A percentile compares a stretch with the other conserved stretches of the same genome.
Evolutionary conservation across 108 stramenopile species (phyloP).

Genomic region (Epithemia pelagica): DNA sequence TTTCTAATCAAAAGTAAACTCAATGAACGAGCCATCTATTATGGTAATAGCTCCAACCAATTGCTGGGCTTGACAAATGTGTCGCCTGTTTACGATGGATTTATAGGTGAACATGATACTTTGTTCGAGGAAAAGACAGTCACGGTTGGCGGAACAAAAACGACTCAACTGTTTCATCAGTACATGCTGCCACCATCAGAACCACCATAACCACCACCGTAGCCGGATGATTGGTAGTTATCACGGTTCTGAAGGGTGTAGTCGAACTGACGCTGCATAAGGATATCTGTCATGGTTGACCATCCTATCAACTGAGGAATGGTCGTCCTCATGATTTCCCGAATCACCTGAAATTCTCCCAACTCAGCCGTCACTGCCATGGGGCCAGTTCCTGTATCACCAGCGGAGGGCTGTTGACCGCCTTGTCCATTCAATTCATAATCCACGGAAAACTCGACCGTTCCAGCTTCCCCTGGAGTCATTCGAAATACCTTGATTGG

Average conservation of each 20-base stretch:
- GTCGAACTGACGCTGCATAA: background rate
- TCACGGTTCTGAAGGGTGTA: background rate
- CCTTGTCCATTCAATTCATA: slow-evolving; percentile 38
- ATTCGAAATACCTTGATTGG: slow-evolving; percentile 53
- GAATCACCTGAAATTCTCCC: slow-evolving; percentile 53
- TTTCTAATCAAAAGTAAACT: too few relatives aligned
- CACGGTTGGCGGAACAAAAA: too few relatives aligned
- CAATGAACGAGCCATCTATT: too few relatives aligned
- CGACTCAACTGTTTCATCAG: too few relatives aligned
- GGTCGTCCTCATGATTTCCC: slow-evolving; percentile 30
- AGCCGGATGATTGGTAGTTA: background rate
- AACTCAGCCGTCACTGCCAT: slow-evolving; percentile 37
- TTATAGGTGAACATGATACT: too few relatives aligned
- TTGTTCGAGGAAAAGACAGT: too few relatives aligned
- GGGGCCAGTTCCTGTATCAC: slow-evolving; percentile 15
- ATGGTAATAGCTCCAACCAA: too few relatives aligned
- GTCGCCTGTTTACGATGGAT: too few relatives aligned
- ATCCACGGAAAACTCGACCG: slow-evolving; percentile 39
- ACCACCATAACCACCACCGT: background rate
- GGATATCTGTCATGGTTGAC: slow-evolving; percentile 42
- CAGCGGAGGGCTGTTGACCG: slow-evolving; percentile 30
- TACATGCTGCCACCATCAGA: background rate
- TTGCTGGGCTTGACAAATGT: too few relatives aligned
- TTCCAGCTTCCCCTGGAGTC: slow-evolving; percentile 39
- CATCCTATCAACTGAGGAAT: slow-evolving; percentile 52